Evolutionary conservation across 1,139 yeast species (phyloP), one percentile per base, ranked within the genome.

Genomic region (Protomyces pachydermus): DNA sequence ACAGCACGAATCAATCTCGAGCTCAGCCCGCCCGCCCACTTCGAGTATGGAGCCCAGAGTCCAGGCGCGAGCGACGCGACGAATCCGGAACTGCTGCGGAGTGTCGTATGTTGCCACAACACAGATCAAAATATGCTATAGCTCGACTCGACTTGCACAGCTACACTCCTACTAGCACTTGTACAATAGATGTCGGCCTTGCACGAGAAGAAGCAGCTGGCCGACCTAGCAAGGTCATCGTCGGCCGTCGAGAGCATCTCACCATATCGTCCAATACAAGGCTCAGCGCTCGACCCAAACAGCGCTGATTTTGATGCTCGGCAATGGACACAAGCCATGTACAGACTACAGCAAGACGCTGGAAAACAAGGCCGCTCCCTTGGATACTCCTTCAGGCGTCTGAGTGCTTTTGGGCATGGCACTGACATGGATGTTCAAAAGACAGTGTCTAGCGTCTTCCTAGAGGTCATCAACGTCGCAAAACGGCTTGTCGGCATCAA

Each of bases 401-500:
- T 90, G 69, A 76, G 87, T 65, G 95, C 91, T 1, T 82, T 79
- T 68, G 97, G 96, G 66, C 81, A 81, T 66, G 91, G 93, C 9
- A 79, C 87, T 3, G 95, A 87, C 71, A 82, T 91, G 2, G 93
- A 88, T 71, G 90, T 86, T 75, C 96, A 88, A 74, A 78, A 87
- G 25, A 88, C 91, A 1, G 85, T 87, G 9, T 71, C 80, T 25
- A 88, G 87, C 71, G 77, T 80, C 12, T 75, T 73, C 4, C 60
- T 71, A 51, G 74, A 67, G 51, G 74, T 60, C 56, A 69, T 70
- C 65, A 73, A 65, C 61, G 69, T 38, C 69, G 70, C 67, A 66
- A 69, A 66, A 73, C 71, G 51, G 71, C 72, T 65, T 28, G n/a
- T 58, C 32, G 55, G 62, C 23, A 42, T 42, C 25, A 42, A 42